A percentile compares a stretch with the other conserved stretches of the same genome.
phyloP scores from a whole-genome alignment of 768 basidiomycete genomes.

The Cubamyces sp. region DNA sequence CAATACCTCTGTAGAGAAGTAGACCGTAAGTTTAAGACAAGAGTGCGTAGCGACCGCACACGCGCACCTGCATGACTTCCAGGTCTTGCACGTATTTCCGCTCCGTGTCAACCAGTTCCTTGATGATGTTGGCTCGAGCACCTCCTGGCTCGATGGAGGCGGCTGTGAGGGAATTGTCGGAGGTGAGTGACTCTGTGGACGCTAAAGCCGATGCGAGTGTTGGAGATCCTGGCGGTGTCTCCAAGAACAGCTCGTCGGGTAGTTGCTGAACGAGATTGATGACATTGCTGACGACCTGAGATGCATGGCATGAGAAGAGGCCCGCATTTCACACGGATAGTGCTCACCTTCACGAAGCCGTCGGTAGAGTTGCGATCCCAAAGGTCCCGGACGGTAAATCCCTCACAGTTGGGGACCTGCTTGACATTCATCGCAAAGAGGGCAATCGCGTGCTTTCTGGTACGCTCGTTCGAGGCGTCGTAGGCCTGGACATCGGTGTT shows the following conservation, averaged over 20 bases:
- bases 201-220: conserved; percentile 54
- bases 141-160: conserved; percentile 56
- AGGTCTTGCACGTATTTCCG: conserved; percentile 96
- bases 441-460: conserved; percentile 89
- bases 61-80: conserved; percentile 89
- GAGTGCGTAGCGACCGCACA: conserved; percentile 17
- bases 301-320: conserved; percentile 5
- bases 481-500: conserved; percentile 67
- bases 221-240: conserved; percentile 56
- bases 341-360: conserved; percentile 88
- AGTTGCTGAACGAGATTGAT: conserved; percentile 81
- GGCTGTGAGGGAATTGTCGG: conserved; percentile 45
- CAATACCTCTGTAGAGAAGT: conserved; percentile 76
- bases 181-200: conserved; percentile 59
- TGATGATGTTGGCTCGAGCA: conserved; percentile 70
- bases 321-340: conserved; percentile 8
- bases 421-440: conserved; percentile 90
- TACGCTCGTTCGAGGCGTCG: conserved; percentile 75
- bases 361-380: conserved; percentile 91
- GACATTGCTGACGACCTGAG: conserved; percentile 87
- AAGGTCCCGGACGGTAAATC: conserved; percentile 90
- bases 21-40: conserved; percentile 21
- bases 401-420: conserved; percentile 70
- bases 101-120: conserved; percentile 93
- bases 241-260: conserved; percentile 69